Percentiles rank a stretch among this genome's conserved stretches.
phyloP scores from a whole-genome alignment of 2,329 filamentous ascomycete genomes.

The Bipolaris victoriae region DNA sequence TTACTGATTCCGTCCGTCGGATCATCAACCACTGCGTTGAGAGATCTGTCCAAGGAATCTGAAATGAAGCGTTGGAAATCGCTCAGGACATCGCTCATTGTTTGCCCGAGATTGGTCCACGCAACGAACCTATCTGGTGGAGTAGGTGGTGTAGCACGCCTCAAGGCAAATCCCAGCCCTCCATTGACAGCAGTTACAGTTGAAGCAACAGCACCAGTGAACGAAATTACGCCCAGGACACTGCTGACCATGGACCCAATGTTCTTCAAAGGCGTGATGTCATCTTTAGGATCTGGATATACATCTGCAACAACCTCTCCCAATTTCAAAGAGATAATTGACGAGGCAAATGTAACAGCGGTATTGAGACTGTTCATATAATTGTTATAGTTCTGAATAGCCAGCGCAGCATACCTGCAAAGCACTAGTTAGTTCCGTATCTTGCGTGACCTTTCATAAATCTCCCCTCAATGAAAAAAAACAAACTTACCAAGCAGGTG shows the following conservation, averaged over 20 bases:
- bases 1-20: constrained; percentile 3
- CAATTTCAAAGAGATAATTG: constrained; percentile 11
- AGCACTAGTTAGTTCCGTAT: neutral
- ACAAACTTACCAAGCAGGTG: no score
- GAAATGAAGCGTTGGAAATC: constrained; percentile 8
- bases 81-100: constrained; percentile 2
- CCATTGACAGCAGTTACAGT: neutral
- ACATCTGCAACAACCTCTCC: constrained; percentile 8
- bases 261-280: constrained; percentile 10
- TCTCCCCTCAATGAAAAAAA: no score
- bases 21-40: neutral
- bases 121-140: constrained; percentile 8
- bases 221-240: constrained; percentile 2
- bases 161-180: neutral
- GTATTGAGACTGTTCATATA: constrained; percentile 16
- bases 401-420: constrained; percentile 11
- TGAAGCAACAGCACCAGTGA: constrained; percentile 2
- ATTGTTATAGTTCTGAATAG: constrained; percentile 20
- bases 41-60: neutral
- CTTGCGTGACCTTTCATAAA: no score
- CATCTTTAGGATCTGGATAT: constrained; percentile 12
- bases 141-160: constrained; percentile 2
- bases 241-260: constrained; percentile 1
- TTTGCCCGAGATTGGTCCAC: constrained; percentile 10
- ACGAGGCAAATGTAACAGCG: constrained; percentile 10